Evolutionary conservation across 1,284 basidiomycete species (phyloP).

Genomic region (Caloboletus firmus): DNA sequence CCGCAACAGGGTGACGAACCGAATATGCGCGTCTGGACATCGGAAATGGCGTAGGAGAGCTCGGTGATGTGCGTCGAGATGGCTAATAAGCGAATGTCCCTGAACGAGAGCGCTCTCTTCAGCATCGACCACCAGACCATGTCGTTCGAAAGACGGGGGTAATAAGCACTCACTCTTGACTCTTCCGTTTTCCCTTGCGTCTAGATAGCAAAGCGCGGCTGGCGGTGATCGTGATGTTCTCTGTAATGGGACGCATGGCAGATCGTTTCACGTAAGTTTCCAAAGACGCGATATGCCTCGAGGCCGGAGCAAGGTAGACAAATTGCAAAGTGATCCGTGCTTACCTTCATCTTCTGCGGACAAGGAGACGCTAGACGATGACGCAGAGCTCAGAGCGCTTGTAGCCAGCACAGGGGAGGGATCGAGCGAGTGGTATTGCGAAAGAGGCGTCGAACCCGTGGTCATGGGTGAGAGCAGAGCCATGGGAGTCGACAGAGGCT

Average conservation of each 20-base stretch:
- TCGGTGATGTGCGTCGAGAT: slow-evolving; percentile 83
- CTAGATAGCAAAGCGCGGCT: slow-evolving; percentile 44
- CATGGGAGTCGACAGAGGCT: slow-evolving; percentile 16
- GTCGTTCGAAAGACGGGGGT: slow-evolving; percentile 13
- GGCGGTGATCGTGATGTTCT: slow-evolving; percentile 67
- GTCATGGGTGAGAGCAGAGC: slow-evolving; percentile 28
- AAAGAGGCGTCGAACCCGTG: slow-evolving; percentile 33
- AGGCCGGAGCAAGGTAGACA: slow-evolving; percentile 15
- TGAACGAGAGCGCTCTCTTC: slow-evolving; percentile 37
- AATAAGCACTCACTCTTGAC: slow-evolving; percentile 50
- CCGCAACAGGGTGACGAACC: slow-evolving; percentile 43
- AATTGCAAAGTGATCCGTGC: slow-evolving; percentile 22
- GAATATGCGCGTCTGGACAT: slow-evolving; percentile 85
- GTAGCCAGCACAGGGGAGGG: slow-evolving; percentile 40
- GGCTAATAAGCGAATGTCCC: slow-evolving; percentile 70
- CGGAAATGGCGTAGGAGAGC: slow-evolving; percentile 76
- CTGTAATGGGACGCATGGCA: slow-evolving; percentile 41
- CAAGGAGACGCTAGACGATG: slow-evolving; percentile 52
- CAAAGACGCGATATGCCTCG: slow-evolving; percentile 26
- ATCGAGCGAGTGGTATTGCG: slow-evolving; percentile 37
- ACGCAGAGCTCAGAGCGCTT: slow-evolving; percentile 42
- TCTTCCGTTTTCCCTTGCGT: slow-evolving; percentile 52
- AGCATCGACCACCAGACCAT: slow-evolving; percentile 33
- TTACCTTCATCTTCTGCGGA: slow-evolving; percentile 60
- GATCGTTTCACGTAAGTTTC: slow-evolving; percentile 37